phyloP scores from a whole-genome alignment of 23 red algal genomes.

The Gracilaria gracilis region DNA sequence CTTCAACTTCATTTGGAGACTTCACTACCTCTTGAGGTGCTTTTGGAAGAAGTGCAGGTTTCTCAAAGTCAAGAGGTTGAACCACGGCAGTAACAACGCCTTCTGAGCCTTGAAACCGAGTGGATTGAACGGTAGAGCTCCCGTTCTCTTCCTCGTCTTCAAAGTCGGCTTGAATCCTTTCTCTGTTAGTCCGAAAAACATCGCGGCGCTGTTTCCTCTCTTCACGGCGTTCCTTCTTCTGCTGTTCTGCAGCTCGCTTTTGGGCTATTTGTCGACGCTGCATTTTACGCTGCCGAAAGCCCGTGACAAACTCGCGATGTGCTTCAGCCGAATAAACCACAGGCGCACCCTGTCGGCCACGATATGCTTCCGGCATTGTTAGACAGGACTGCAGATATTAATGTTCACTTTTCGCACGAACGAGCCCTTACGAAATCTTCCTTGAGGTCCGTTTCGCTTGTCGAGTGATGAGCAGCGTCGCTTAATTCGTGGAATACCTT shows the following conservation, averaged over 20 bases:
- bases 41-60: not conserved
- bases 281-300: conserved; percentile 66
- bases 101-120: conserved; percentile 28
- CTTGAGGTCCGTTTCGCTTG: not conserved
- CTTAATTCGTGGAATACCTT: no score
- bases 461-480: no score
- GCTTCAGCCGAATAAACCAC: conserved; percentile 70
- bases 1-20: not conserved
- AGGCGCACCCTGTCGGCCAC: conserved; percentile 9
- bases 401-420: no score
- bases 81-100: conserved; percentile 64
- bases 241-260: conserved; percentile 24
- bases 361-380: not conserved
- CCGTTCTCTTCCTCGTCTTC: conserved; percentile 29
- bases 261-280: conserved; percentile 51
- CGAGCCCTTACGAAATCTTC: not conserved
- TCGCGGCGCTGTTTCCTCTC: conserved; percentile 52
- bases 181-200: conserved; percentile 14
- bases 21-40: not conserved
- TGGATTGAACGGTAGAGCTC: not conserved
- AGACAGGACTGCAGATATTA: not conserved
- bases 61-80: conserved; percentile 50
- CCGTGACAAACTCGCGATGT: conserved; percentile 83
- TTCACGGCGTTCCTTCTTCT: conserved; percentile 59
- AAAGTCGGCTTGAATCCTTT: conserved; percentile 2